Base-by-base conservation (phyloP, 305 asterid genomes). In the Salvia sclarea region DNA sequence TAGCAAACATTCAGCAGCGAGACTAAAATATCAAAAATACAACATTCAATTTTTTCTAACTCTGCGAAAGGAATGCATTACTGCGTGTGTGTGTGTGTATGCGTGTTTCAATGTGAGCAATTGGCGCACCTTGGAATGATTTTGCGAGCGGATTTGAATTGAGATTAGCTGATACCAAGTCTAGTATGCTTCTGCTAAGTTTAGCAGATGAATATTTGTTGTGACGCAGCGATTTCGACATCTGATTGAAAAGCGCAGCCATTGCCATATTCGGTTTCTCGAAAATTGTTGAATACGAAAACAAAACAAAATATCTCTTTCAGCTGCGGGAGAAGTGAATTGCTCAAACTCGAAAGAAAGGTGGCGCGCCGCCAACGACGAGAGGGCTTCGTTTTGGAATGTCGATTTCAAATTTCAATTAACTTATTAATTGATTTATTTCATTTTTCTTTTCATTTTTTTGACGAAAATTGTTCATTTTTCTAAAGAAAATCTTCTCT, bases 51-150 rank as follows among this genome's bases (percentile, higher is more conserved):
- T n/a, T n/a, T n/a, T n/a, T n/a, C n/a, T n/a, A 64, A 53, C 35
- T 38, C 38, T 21, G n/a, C 2, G 12, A 48, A 52, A 50, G 20
- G 5, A n/a, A 2, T 11, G 28, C 2, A 14, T 3, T 20, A 1
- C 12, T 48, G 63, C 18, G 33, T 12, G 16, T 25, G 25, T 35
- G 13, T 8, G 17, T 1, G 61, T 14, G 64, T n/a, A n/a, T n/a
- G n/a, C n/a, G n/a, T n/a, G n/a, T n/a, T n/a, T 6, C 25, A 61
- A 24, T 30, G 66, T 8, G 31, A 24, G 67, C 5, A 50, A 57
- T 2, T 66, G n/a, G n/a, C 44, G 45, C 64, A 84, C 92, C 88
- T 80, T 79, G 95, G 56, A 53, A 67, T n/a, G 66, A 63, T 54
- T 47, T 66, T 54, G 35, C 30, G 60, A 62, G 58, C 66, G 76